Conservation (phyloP, 179 eudicot species). For the Corrigiola litoralis region DNA sequence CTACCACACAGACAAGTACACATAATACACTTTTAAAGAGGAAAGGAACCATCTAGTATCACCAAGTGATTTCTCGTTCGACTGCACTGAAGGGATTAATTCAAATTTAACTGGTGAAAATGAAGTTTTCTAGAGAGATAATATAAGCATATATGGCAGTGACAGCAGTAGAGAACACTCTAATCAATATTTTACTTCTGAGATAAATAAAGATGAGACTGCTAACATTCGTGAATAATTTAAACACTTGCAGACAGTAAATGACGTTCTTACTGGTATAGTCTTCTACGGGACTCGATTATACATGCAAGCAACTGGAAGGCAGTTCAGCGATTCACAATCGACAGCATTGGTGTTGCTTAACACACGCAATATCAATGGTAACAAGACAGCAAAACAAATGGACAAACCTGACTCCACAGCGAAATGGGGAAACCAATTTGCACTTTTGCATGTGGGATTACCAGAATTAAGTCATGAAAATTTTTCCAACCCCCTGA, state of each 20-base stretch:
- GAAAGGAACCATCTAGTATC: too few species aligned
- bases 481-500: conserved; percentile 31
- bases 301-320: conserved; percentile 51
- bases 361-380: conserved; percentile 56
- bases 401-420: conserved; percentile 41
- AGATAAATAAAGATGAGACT: too few species aligned
- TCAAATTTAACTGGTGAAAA: too few species aligned
- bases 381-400: conserved; percentile 55
- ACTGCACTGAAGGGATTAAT: too few species aligned
- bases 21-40: too few species aligned
- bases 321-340: conserved; percentile 21
- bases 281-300: conserved; percentile 51
- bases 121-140: too few species aligned
- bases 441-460: conserved; percentile 57
- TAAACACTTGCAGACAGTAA: conserved; percentile 48
- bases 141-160: too few species aligned
- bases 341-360: conserved; percentile 68
- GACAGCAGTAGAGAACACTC: too few species aligned
- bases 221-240: too few species aligned
- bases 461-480: conserved; percentile 30
- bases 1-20: too few species aligned
- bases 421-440: conserved; percentile 78
- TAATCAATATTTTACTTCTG: too few species aligned
- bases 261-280: conserved; percentile 59
- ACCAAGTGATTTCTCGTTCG: too few species aligned